Conservation (phyloP, 2,329 filamentous ascomycete species). For the Aspergillus brunneoviolaceus region DNA sequence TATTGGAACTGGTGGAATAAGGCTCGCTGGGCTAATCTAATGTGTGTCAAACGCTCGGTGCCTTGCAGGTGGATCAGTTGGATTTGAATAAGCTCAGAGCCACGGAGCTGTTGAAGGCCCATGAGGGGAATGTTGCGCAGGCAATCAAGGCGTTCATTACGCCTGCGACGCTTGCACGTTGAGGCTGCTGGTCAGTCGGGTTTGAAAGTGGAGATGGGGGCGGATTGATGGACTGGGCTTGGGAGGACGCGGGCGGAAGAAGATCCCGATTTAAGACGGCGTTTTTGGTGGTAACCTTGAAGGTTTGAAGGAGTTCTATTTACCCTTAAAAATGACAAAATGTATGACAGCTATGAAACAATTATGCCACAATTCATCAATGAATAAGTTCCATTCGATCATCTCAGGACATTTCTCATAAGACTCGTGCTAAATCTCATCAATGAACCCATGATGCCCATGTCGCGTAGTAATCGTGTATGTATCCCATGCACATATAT, state of each 20-base stretch:
- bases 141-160: slow-evolving; percentile 46
- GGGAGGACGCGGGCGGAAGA: too few relatives aligned
- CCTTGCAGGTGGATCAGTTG: slow-evolving; percentile 43
- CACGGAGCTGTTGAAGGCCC: slow-evolving; percentile 47
- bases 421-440: not conserved
- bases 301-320: too few relatives aligned
- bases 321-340: too few relatives aligned
- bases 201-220: slow-evolving; percentile 5
- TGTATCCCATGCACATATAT: slow-evolving; percentile 6
- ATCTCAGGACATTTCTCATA: not conserved
- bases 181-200: slow-evolving; percentile 9
- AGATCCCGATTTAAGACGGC: too few relatives aligned
- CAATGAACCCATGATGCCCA: not conserved
- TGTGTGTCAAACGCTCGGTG: not conserved
- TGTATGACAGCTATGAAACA: not conserved
- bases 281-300: too few relatives aligned
- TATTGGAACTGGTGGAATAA: not conserved
- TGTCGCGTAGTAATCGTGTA: not conserved
- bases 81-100: slow-evolving; percentile 49
- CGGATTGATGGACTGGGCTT: too few relatives aligned
- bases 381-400: not conserved
- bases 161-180: slow-evolving; percentile 12
- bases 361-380: not conserved
- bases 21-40: slow-evolving; percentile 7
- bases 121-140: slow-evolving; percentile 46